Percentiles rank a stretch among this genome's conserved stretches.
phyloP scores from a whole-genome alignment of 805 yeast genomes.

The Kazachstania africana region DNA sequence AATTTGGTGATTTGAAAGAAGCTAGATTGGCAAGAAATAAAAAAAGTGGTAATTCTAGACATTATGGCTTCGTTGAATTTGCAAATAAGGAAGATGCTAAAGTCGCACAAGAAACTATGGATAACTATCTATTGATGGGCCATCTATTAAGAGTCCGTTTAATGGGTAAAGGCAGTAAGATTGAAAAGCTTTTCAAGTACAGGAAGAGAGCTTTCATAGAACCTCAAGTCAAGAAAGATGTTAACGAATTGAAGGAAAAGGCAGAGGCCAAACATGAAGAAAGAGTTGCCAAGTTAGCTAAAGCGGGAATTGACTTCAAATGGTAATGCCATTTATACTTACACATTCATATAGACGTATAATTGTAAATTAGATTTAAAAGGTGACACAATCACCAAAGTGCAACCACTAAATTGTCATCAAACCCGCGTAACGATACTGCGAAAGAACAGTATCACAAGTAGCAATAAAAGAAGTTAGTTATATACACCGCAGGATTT shows the following conservation, averaged over 20 bases:
- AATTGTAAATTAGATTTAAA: too few species aligned
- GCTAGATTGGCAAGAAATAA: constrained; percentile 79
- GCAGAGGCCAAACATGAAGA: constrained; percentile 24
- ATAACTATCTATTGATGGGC: constrained; percentile 80
- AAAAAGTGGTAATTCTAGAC: constrained; percentile 82
- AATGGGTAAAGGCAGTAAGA: constrained; percentile 36
- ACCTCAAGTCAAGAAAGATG: constrained; percentile 21
- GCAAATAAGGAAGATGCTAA: constrained; percentile 62
- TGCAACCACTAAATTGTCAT: too few species aligned
- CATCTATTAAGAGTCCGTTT: constrained; percentile 66
- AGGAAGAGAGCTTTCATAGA: constrained; percentile 26
- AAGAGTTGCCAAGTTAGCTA: constrained; percentile 25
- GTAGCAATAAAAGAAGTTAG: too few species aligned
- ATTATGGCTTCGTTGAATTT: constrained; percentile 85
- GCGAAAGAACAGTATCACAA: too few species aligned
- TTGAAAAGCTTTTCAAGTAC: constrained; percentile 28
- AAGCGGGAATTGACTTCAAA: constrained; percentile 29
- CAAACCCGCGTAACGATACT: too few species aligned
- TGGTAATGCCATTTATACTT: constrained; percentile 20
- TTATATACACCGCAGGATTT: too few species aligned
- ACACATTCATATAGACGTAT: too few species aligned
- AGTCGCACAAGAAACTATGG: constrained; percentile 90
- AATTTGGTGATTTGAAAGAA: constrained; percentile 77
- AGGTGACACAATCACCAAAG: too few species aligned
- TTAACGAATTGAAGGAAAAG: constrained; percentile 23